Evolutionary conservation across 108 stramenopile genomes (phyloP).

Genomic region (Fragilaria radians): DNA sequence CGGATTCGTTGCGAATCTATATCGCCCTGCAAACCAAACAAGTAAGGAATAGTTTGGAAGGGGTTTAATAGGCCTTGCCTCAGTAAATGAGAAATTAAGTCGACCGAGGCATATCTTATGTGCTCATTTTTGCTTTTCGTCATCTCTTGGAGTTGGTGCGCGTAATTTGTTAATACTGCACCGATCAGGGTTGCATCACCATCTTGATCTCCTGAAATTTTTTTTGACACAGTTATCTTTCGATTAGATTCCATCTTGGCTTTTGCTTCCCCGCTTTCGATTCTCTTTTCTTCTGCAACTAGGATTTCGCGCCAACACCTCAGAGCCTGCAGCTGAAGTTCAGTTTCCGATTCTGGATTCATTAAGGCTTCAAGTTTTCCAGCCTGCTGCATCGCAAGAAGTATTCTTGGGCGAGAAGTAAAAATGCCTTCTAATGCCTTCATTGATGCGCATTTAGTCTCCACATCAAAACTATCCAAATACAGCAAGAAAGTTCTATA

Average conservation of each 20-base stretch:
- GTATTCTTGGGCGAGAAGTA: conserved; percentile 60
- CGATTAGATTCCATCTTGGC: conserved; percentile 61
- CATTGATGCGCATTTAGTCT: conserved; percentile 65
- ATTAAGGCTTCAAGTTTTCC: conserved; percentile 49
- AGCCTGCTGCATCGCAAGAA: conserved; percentile 60
- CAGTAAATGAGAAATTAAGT: conserved; percentile 73
- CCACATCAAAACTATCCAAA: conserved; percentile 46
- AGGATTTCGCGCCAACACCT: conserved; percentile 76
- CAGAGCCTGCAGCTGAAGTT: conserved; percentile 63
- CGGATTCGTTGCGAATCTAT: conserved; percentile 64
- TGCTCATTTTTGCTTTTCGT: conserved; percentile 42
- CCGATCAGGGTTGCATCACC: conserved; percentile 79
- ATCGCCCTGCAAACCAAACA: conserved; percentile 87
- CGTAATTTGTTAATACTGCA: conserved; percentile 65
- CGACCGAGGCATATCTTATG: conserved; percentile 54
- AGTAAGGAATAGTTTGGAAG: conserved; percentile 70
- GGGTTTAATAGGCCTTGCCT: conserved; percentile 91
- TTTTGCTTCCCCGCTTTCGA: conserved; percentile 76
- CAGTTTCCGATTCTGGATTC: conserved; percentile 20
- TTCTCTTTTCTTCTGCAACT: conserved; percentile 64
- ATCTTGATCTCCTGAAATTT: conserved; percentile 85
- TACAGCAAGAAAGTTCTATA: conserved; percentile 51
- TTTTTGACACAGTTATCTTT: conserved; percentile 60
- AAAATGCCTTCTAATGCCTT: conserved; percentile 77
- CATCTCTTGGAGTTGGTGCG: conserved; percentile 68